Percentiles rank a stretch among this genome's conserved stretches.
phyloP scores from a whole-genome alignment of 2,329 filamentous ascomycete genomes.

The Colletotrichum liaoningense region DNA sequence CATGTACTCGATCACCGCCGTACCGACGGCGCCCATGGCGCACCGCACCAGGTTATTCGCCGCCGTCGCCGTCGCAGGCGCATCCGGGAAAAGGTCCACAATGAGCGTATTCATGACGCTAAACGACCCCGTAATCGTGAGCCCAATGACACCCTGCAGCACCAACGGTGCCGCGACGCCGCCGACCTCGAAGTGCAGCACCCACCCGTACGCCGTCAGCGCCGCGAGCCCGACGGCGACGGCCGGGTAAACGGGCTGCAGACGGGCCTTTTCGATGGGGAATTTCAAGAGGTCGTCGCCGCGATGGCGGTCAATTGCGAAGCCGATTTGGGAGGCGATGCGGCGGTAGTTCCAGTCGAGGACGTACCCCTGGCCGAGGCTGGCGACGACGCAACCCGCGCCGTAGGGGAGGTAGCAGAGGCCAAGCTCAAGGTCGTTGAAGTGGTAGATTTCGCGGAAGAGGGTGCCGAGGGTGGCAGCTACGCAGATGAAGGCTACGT shows the following conservation, averaged over 20 bases:
- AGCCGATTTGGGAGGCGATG: conserved; percentile 69
- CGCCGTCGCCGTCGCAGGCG: conserved; percentile 71
- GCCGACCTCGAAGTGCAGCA: conserved; percentile 60
- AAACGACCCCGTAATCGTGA: conserved; percentile 71
- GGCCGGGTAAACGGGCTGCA: conserved; percentile 66
- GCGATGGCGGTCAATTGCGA: conserved; percentile 70
- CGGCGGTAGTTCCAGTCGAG: conserved; percentile 78
- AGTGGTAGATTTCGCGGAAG: conserved; percentile 63
- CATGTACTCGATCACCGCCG: conserved; percentile 70
- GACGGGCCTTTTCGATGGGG: conserved; percentile 65
- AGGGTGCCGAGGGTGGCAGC: conserved; percentile 64
- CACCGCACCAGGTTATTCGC: conserved; percentile 75
- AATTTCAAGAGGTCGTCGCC: conserved; percentile 63
- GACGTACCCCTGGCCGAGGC: conserved; percentile 66
- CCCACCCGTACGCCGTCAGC: conserved; percentile 69
- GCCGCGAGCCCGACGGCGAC: conserved; percentile 64
- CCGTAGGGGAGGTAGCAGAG: conserved; percentile 68
- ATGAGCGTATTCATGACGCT: conserved; percentile 72
- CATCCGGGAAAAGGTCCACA: conserved; percentile 71
- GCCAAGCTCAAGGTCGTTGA: conserved; percentile 62
- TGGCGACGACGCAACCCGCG: conserved; percentile 59
- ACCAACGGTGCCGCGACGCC: conserved; percentile 67
- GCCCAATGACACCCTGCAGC: conserved; percentile 66
- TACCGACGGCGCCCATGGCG: conserved; percentile 67
- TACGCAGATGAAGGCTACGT: conserved; percentile 66